These are phyloP conservation scores for Harringtonia lauricola DNA, from an alignment of 2,329 filamentous ascomycete species.

Conservation along the genomic window DNA sequence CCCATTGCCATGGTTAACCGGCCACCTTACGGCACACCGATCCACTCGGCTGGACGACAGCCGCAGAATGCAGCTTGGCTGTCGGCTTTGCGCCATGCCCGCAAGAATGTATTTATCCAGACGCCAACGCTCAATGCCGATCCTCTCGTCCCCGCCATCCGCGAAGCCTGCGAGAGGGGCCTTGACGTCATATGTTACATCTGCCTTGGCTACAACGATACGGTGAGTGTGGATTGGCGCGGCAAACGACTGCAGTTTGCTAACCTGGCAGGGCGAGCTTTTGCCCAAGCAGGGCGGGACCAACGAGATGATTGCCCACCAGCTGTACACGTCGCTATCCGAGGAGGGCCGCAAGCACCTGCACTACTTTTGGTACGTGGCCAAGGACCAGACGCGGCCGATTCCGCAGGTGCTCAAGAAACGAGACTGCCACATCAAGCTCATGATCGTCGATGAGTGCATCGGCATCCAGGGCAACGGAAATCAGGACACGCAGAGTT, in stretches of 20 bases:
- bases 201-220: slow-evolving; percentile 70
- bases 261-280: slow-evolving; percentile 47
- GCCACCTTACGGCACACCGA: slow-evolving; percentile 53
- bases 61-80: slow-evolving; percentile 71
- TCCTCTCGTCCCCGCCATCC: slow-evolving; percentile 51
- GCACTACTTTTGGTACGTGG: slow-evolving; percentile 60
- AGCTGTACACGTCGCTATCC: slow-evolving; percentile 44
- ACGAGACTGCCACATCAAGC: slow-evolving; percentile 64
- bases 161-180: slow-evolving; percentile 54
- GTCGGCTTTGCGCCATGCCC: slow-evolving; percentile 55
- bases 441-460: slow-evolving; percentile 60
- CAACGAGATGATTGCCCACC: slow-evolving; percentile 58
- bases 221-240: slow-evolving; percentile 23
- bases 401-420: slow-evolving; percentile 55
- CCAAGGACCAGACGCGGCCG: slow-evolving; percentile 58
- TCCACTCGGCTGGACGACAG: slow-evolving; percentile 46
- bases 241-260: not conserved
- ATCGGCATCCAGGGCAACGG: slow-evolving; percentile 65
- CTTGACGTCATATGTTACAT: slow-evolving; percentile 60
- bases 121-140: slow-evolving; percentile 67
- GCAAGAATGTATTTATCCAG: slow-evolving; percentile 60
- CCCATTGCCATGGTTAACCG: slow-evolving; percentile 65
- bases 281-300: slow-evolving; percentile 66
- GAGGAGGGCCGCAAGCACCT: slow-evolving; percentile 35
- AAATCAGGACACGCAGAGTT: slow-evolving; percentile 72